Base-by-base conservation (phyloP, 257 asterid genomes). In the Anisodus tanguticus region DNA sequence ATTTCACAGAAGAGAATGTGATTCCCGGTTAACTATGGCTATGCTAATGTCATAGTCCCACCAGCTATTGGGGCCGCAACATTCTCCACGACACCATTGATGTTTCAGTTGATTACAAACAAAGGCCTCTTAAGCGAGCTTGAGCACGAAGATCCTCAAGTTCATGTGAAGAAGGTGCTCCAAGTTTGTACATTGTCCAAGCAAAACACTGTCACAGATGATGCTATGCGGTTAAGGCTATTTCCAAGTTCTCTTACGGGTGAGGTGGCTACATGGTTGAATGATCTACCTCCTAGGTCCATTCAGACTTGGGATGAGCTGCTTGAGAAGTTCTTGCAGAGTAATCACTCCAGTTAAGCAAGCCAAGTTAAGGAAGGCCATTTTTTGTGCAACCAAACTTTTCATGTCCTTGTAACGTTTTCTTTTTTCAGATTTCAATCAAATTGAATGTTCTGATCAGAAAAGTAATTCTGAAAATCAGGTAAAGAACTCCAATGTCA, bases 81-180 rank as follows among this genome's bases (percentile, higher is more conserved):
- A 9, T 22, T 62, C 69, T 62, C 69, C 69, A 62, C 9, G 69
- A 62, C 69, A 62, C 39, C 69, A 62, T 22, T 62, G 69, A 62
- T 62, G 69, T 62, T 62, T 62, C 69, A 62, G 4, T 62, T 22
- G 39, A 62, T 62, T 62, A 8, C 69, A 62, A 62, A 19, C 39
- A 62, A 62, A 62, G 39, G 69, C 8, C 3, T 22, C 6, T 62
- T 62, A 19, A 12, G 16, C 39, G 15, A 62, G 69, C 69, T 19
- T 62, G 69, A 62, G 39, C 69, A 62, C 69, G 9, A 62, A 62
- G 69, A 62, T 62, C 39, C 69, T 62, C 39, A 62, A 62, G 39
- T 62, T 62, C 22, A 19, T 62, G 69, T 62, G 69, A 62, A 62
- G 11, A 62, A 22, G 39, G 39, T 62, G 13, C 39, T 22, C 68